A percentile compares a stretch with the other conserved stretches of the same genome.
Conservation (phyloP, 768 basidiomycete species). For the Pleurotus pulmonarius region DNA sequence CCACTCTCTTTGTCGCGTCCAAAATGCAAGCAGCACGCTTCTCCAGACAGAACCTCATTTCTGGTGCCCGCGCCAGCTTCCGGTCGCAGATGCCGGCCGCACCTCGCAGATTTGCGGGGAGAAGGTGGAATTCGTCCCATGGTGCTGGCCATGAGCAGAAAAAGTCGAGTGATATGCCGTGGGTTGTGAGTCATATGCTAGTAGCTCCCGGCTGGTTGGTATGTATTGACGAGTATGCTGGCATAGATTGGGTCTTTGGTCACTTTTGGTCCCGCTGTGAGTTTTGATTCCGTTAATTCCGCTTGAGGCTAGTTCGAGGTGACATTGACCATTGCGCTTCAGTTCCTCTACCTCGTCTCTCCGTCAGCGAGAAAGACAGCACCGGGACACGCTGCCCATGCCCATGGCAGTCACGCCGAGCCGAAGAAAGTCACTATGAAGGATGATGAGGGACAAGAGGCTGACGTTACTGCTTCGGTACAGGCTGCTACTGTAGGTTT, state of each 20-base stretch:
- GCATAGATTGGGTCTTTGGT: constrained; percentile 13
- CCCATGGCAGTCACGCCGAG: constrained; percentile 2
- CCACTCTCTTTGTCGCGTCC: too few relatives aligned
- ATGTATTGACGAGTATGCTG: neutral
- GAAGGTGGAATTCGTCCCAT: constrained; percentile 11
- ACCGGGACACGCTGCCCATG: constrained; percentile 8
- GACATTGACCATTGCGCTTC: neutral
- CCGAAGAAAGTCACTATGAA: constrained; percentile 10
- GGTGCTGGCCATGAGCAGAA: constrained; percentile 8
- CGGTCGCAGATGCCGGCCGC: constrained; percentile 1
- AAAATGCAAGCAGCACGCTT: neutral
- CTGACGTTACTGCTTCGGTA: constrained; percentile 9
- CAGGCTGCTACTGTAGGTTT: constrained; percentile 10
- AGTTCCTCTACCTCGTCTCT: constrained; percentile 15
- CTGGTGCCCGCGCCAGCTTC: constrained; percentile 7
- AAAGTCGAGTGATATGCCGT: constrained; percentile 13
- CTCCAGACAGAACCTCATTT: constrained; percentile 6
- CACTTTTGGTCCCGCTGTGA: constrained; percentile 12
- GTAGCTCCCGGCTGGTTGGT: neutral
- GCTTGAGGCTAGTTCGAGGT: neutral
- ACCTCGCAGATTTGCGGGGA: constrained; percentile 2
- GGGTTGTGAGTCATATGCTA: constrained; percentile 11
- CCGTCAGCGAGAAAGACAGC: constrained; percentile 10
- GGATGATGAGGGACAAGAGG: constrained; percentile 14
- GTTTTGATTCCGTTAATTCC: neutral